Evolutionary conservation across 179 eudicot genomes (phyloP).

Genomic region (Corrigiola litoralis): DNA sequence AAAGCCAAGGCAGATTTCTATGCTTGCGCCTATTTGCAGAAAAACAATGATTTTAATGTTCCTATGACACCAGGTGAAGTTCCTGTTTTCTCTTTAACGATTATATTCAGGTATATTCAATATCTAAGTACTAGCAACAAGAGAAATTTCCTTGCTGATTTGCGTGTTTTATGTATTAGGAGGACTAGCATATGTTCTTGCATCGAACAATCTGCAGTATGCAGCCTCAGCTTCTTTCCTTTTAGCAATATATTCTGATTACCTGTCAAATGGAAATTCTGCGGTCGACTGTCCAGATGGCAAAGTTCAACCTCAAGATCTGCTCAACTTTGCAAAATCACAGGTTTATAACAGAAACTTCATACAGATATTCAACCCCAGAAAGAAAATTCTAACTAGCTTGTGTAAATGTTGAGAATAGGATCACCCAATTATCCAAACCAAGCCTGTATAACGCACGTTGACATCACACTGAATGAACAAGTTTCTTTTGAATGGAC

Average conservation of each 20-base stretch:
- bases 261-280: conserved; percentile 38
- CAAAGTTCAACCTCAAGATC: conserved; percentile 48
- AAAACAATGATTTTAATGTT: conserved; percentile 62
- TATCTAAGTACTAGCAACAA: not conserved
- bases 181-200: conserved; percentile 53
- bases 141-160: not conserved
- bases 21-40: conserved; percentile 71
- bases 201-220: conserved; percentile 79
- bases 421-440: no score
- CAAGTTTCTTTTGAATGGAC: no score
- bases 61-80: conserved; percentile 62
- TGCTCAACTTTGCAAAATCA: conserved; percentile 59
- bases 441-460: no score
- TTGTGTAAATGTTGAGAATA: no score
- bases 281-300: conserved; percentile 59
- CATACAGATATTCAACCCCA: not conserved
- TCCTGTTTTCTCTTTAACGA: not conserved
- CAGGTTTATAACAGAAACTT: conserved; percentile 35
- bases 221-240: conserved; percentile 68
- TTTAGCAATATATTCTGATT: conserved; percentile 64
- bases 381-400: not conserved
- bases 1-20: conserved; percentile 80
- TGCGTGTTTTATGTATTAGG: conserved; percentile 28
- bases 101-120: not conserved
- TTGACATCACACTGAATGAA: no score